Percentiles rank a stretch among this genome's conserved stretches.
These are phyloP conservation scores for Pseudotulostoma volvatum DNA, from an alignment of 495 filamentous ascomycete genomes.

Conservation along the genomic window DNA sequence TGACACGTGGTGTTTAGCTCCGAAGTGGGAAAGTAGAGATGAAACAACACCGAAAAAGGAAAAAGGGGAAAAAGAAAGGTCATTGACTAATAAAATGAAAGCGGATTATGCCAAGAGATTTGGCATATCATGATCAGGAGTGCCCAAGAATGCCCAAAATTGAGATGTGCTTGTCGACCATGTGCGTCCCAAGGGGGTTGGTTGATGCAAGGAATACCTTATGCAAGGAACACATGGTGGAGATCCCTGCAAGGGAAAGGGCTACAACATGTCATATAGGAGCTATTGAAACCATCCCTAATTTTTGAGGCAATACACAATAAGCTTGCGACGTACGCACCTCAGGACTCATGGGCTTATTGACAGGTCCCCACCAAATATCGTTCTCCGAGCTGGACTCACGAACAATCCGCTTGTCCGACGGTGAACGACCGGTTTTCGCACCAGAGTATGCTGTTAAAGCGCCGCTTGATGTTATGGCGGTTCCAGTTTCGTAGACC, in stretches of 20 bases:
- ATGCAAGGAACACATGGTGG: conserved; percentile 11
- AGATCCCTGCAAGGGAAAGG: conserved; percentile 18
- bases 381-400: conserved; percentile 78
- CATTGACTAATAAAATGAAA: conserved; percentile 17
- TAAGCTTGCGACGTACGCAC: too few relatives aligned
- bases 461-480: conserved; percentile 88
- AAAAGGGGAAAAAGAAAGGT: conserved; percentile 6
- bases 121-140: too few relatives aligned
- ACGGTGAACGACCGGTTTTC: conserved; percentile 92
- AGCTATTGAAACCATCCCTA: too few relatives aligned
- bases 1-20: conserved; percentile 10
- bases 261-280: too few relatives aligned
- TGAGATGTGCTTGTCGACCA: too few relatives aligned
- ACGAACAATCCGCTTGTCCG: conserved; percentile 93
- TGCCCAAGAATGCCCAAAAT: too few relatives aligned
- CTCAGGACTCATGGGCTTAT: conserved; percentile 96
- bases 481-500: conserved; percentile 94
- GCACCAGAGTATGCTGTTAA: conserved; percentile 93
- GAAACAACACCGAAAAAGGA: conserved; percentile 8
- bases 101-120: too few relatives aligned
- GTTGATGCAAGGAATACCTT: not conserved
- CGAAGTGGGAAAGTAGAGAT: conserved; percentile 3
- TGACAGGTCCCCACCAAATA: conserved; percentile 96
- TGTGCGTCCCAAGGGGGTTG: too few relatives aligned
- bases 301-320: too few relatives aligned